Conservation (phyloP, 1,284 basidiomycete species). For the Rhizopogon parksii region DNA sequence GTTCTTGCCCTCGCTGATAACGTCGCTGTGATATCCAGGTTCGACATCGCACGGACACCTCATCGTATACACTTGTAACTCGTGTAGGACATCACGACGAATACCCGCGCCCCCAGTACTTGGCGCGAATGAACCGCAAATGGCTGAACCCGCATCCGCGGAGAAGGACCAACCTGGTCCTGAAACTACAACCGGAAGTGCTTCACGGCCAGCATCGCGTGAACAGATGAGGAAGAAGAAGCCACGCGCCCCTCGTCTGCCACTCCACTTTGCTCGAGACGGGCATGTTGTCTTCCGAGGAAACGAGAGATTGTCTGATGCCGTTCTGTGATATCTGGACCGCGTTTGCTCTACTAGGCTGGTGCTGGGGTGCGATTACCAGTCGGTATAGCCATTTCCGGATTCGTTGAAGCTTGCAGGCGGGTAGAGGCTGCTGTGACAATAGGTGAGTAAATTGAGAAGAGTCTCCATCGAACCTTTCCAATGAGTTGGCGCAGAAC, state of each 20-base stretch:
- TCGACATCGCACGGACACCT: conserved; percentile 45
- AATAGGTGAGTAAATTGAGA: too few species aligned
- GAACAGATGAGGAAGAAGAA: conserved; percentile 14
- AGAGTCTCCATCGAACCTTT: too few species aligned
- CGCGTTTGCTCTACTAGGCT: background rate
- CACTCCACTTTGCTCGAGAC: conserved; percentile 53
- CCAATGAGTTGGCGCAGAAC: conserved; percentile 26
- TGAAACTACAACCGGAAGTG: background rate
- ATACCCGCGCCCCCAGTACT: conserved; percentile 55
- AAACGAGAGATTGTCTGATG: conserved; percentile 30
- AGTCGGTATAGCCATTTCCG: too few species aligned
- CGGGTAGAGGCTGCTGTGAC: too few species aligned
- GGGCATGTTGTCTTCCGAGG: conserved; percentile 62
- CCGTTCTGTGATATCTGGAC: background rate
- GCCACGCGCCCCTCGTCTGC: conserved; percentile 28
- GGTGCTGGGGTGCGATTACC: too few species aligned
- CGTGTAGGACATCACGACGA: conserved; percentile 45
- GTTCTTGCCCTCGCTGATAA: conserved; percentile 5
- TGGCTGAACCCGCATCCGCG: background rate
- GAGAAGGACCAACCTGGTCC: background rate
- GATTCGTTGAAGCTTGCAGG: too few species aligned
- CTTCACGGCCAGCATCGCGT: conserved; percentile 1
- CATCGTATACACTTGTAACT: conserved; percentile 49
- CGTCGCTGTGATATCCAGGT: conserved; percentile 28
- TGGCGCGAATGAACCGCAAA: background rate